Conservation (phyloP, 225 moss, liverwort and hornwort genomes). For the Rhytidiadelphus loreus region DNA sequence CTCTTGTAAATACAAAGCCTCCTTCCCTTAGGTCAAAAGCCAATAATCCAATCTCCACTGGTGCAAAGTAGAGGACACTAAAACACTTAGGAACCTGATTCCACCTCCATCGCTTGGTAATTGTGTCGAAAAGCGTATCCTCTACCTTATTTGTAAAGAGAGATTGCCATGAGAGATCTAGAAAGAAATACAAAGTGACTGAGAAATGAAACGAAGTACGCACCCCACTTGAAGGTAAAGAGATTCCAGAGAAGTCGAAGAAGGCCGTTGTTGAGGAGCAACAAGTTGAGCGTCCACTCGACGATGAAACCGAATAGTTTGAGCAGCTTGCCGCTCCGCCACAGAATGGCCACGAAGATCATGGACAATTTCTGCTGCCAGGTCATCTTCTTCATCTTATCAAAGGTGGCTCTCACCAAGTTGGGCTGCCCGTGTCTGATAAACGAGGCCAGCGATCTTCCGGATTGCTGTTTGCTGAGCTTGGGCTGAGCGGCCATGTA, state of each 20-base stretch:
- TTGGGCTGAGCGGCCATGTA: slow-evolving; percentile 25
- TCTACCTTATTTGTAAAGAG: neutral
- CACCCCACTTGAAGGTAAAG: slow-evolving; percentile 22
- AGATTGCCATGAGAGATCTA: neutral
- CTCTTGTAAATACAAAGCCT: neutral
- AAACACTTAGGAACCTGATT: neutral
- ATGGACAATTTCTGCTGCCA: slow-evolving; percentile 33
- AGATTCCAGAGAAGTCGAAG: neutral
- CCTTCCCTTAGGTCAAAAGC: neutral
- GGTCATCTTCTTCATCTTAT: neutral
- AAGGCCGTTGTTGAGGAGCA: slow-evolving; percentile 13
- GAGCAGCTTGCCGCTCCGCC: neutral
- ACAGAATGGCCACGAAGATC: slow-evolving; percentile 3
- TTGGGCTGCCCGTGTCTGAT: slow-evolving; percentile 12
- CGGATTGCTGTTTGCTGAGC: neutral
- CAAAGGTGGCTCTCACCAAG: neutral
- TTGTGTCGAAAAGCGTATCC: neutral
- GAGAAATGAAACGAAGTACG: neutral
- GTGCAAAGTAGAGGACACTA: neutral
- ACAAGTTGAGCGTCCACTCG: slow-evolving; percentile 32
- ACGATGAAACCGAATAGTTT: neutral
- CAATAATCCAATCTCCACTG: neutral
- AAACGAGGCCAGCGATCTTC: neutral
- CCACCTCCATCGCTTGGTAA: neutral
- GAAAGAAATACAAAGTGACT: neutral